Evolutionary conservation across 2,329 filamentous ascomycete species (phyloP).

Genomic region (Sporothrix phasma): DNA sequence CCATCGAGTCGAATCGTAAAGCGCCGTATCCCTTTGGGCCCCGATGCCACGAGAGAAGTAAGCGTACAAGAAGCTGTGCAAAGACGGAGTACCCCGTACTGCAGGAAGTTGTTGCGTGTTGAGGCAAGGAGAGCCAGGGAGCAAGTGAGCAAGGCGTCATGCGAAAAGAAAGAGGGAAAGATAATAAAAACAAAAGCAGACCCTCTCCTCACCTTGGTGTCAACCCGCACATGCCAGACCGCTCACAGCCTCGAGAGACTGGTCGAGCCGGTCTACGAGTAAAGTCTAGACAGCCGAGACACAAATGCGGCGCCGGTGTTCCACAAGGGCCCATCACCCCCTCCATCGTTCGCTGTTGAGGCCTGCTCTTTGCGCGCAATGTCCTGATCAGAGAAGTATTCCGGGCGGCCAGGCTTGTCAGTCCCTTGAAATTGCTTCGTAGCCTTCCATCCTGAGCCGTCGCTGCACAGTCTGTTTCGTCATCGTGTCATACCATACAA

Average conservation of each 20-base stretch:
- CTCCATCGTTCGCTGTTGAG: neutral
- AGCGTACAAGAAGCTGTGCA: neutral
- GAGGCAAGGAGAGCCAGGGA: neutral
- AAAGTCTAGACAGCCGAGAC: neutral
- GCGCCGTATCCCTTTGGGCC: neutral
- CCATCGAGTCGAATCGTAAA: too few species aligned
- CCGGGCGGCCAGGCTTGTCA: neutral
- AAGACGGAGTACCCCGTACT: too few species aligned
- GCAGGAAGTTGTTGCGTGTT: neutral
- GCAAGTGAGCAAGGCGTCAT: too few species aligned
- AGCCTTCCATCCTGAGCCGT: neutral
- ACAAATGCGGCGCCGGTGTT: neutral
- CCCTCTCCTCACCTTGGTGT: neutral
- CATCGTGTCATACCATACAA: conserved; percentile 5
- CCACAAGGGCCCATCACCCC: neutral
- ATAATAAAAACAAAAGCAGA: neutral
- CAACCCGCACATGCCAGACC: neutral
- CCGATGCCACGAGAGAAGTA: neutral
- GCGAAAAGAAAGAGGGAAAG: neutral
- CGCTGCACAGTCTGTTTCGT: conserved; percentile 5
- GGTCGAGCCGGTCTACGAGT: neutral
- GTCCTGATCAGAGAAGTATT: too few species aligned
- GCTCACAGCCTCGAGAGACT: neutral
- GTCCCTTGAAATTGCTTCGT: neutral
- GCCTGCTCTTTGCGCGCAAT: neutral